Evolutionary conservation across 2,329 filamentous ascomycete species (phyloP).

Genomic region (Hypoxylon sp.): DNA sequence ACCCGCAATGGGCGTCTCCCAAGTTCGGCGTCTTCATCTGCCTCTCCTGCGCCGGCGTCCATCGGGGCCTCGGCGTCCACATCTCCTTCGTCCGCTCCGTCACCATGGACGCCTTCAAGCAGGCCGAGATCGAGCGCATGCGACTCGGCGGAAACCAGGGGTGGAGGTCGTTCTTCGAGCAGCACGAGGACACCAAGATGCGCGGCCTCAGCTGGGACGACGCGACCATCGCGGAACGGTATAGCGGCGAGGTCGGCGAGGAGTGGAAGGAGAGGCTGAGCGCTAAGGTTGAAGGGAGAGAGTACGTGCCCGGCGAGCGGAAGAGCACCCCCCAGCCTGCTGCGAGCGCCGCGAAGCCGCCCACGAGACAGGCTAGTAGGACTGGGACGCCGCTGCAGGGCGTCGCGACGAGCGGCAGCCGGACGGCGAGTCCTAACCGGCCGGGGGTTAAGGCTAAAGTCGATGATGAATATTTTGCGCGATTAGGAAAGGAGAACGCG

Average conservation of each 20-base stretch:
- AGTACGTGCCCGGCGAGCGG: slow-evolving; percentile 84
- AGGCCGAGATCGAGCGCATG: slow-evolving; percentile 93
- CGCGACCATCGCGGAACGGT: slow-evolving; percentile 90
- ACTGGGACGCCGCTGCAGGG: slow-evolving; percentile 58
- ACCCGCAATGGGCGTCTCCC: slow-evolving; percentile 96
- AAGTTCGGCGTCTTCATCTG: slow-evolving; percentile 99
- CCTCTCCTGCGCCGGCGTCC: slow-evolving; percentile 93
- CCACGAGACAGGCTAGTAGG: slow-evolving; percentile 55
- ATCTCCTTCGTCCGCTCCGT: slow-evolving; percentile 98
- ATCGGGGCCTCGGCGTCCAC: slow-evolving; percentile 95
- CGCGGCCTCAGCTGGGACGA: slow-evolving; percentile 83
- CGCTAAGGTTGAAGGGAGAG: slow-evolving; percentile 87
- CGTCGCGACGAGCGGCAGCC: slow-evolving; percentile 56
- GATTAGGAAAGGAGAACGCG: slow-evolving; percentile 87
- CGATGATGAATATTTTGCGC: slow-evolving; percentile 92
- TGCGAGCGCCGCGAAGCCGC: slow-evolving; percentile 55
- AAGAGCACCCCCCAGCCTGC: slow-evolving; percentile 58
- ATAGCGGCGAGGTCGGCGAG: slow-evolving; percentile 90
- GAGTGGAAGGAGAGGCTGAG: slow-evolving; percentile 94
- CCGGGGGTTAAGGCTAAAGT: slow-evolving; percentile 69
- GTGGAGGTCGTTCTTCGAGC: slow-evolving; percentile 90
- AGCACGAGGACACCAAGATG: slow-evolving; percentile 75
- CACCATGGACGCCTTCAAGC: slow-evolving; percentile 99
- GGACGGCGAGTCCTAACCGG: slow-evolving; percentile 59
- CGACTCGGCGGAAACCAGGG: slow-evolving; percentile 89